phyloP scores from a whole-genome alignment of 495 filamentous ascomycete genomes.

The Neurospora terricola region DNA sequence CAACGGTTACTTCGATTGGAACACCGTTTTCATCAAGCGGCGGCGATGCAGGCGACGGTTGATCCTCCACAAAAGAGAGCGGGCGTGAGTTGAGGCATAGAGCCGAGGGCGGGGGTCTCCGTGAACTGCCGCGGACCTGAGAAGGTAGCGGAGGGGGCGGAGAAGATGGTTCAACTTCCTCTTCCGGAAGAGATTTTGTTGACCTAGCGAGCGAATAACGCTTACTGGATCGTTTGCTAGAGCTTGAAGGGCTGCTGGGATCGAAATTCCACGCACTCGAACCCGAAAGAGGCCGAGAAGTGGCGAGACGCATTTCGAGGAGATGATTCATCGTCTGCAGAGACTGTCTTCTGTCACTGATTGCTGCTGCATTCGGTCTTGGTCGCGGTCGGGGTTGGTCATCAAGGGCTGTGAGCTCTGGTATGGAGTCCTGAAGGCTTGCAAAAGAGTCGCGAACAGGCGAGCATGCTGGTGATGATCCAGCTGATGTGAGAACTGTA shows the following conservation, averaged over 20 bases:
- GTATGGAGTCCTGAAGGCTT: conserved; percentile 24
- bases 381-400: conserved; percentile 26
- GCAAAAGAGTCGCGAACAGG: conserved; percentile 37
- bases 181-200: conserved; percentile 8
- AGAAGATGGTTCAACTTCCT: conserved; percentile 1
- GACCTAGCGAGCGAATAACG: conserved; percentile 28
- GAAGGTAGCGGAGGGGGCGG: not conserved
- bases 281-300: conserved; percentile 17
- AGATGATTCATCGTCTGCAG: conserved; percentile 38
- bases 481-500: conserved; percentile 43
- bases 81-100: conserved; percentile 32
- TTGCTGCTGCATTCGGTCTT: conserved; percentile 43
- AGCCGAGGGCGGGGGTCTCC: conserved; percentile 33
- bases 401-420: conserved; percentile 14
- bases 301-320: conserved; percentile 26
- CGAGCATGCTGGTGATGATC: conserved; percentile 43
- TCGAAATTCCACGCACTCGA: not conserved
- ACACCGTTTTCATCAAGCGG: not conserved
- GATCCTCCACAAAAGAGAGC: conserved; percentile 39
- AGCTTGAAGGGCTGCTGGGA: not conserved
- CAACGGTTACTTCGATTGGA: not conserved
- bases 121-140: conserved; percentile 11
- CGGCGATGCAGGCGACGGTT: conserved; percentile 29
- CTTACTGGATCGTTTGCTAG: conserved; percentile 23
- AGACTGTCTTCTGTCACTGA: conserved; percentile 42